These are phyloP conservation scores for Fusarium kyushuense DNA, from an alignment of 2,329 filamentous ascomycete genomes.

Conservation along the genomic window DNA sequence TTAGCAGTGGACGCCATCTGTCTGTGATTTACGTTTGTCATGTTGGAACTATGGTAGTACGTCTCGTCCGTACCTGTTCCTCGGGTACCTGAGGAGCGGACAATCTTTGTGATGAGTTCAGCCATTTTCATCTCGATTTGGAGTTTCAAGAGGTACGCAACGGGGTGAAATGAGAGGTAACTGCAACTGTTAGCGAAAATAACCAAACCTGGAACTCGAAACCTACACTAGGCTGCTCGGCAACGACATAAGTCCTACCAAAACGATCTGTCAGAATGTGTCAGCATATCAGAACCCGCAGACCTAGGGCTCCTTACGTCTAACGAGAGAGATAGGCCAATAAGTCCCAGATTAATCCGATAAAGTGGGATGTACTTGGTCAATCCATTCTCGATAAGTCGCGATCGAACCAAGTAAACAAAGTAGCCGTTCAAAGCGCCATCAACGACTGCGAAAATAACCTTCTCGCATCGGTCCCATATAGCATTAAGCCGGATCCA, in stretches of 20 bases:
- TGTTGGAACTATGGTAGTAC: constrained; percentile 23
- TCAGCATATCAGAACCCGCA: fast-evolving
- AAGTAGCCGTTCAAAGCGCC: constrained; percentile 64
- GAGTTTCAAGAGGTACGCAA: constrained; percentile 62
- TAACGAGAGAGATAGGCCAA: constrained; percentile 44
- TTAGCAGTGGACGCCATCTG: neutral
- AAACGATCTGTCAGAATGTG: constrained; percentile 15
- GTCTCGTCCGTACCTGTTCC: constrained; percentile 13
- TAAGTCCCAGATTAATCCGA: constrained; percentile 47
- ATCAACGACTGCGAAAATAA: constrained; percentile 63
- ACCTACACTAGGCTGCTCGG: constrained; percentile 46
- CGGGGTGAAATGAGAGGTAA: constrained; percentile 55
- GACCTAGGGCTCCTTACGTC: constrained; percentile 28
- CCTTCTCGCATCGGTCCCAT: constrained; percentile 67
- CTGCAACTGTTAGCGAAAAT: constrained; percentile 15
- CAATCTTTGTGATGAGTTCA: constrained; percentile 58
- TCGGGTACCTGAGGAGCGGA: constrained; percentile 9
- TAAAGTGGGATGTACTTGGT: constrained; percentile 62
- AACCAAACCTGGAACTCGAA: fast-evolving
- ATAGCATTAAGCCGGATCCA: constrained; percentile 61
- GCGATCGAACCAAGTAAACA: constrained; percentile 58
- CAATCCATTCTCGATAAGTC: constrained; percentile 60
- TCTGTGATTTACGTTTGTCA: neutral
- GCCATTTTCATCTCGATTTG: constrained; percentile 66
- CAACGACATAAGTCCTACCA: constrained; percentile 49